Conservation (phyloP, 176 grass and related monocot genomes). For the Juncus effusus region DNA sequence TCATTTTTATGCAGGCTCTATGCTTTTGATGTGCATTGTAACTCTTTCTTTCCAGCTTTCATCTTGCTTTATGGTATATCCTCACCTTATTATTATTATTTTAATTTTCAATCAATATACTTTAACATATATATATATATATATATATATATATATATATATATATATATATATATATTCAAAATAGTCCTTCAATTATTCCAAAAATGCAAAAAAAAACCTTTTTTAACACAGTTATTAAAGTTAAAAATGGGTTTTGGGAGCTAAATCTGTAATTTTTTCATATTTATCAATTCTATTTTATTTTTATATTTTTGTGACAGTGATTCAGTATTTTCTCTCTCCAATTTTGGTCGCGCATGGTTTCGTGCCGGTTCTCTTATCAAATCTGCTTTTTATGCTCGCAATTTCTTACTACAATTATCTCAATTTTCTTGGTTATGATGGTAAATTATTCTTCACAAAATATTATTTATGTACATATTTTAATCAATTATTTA, state of each 20-base stretch:
- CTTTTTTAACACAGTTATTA: background rate
- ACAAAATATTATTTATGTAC: background rate
- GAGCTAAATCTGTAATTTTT: too few species aligned
- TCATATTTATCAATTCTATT: background rate
- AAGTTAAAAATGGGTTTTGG: too few species aligned
- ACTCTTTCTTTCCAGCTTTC: constrained; percentile 96
- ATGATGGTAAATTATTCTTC: constrained; percentile 66
- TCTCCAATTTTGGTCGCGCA: constrained; percentile 84
- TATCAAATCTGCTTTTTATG: constrained; percentile 86
- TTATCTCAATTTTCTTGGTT: constrained; percentile 96
- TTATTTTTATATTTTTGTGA: constrained; percentile 16
- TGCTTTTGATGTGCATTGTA: constrained; percentile 98
- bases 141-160: constrained; percentile 2
- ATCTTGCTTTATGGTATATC: constrained; percentile 83
- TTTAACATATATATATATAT: background rate
- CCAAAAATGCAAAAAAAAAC: background rate
- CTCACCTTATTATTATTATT: constrained; percentile 12
- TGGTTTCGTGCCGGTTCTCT: constrained; percentile 78
- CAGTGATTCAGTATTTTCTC: constrained; percentile 92
- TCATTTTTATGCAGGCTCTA: constrained; percentile 59
- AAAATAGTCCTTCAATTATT: background rate
- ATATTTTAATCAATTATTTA: too few species aligned
- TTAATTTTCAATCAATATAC: background rate
- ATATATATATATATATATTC: too few species aligned
- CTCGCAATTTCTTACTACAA: constrained; percentile 90